Evolutionary conservation across 495 filamentous ascomycete genomes (phyloP).

Genomic region (Xylaria longipes): DNA sequence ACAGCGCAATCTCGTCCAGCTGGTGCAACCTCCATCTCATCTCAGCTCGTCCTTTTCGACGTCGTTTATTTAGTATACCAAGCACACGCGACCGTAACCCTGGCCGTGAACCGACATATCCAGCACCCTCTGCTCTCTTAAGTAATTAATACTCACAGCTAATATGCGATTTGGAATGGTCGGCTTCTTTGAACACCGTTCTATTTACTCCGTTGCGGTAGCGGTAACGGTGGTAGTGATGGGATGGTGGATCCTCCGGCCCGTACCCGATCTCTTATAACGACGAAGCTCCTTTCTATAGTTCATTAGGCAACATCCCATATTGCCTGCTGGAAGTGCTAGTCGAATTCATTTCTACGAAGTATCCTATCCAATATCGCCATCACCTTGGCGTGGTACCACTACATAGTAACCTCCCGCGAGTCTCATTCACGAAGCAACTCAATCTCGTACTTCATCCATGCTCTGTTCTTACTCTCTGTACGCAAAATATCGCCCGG

Average conservation of each 20-base stretch:
- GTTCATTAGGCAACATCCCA: conserved; percentile 1
- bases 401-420: conserved; percentile 1
- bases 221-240: conserved; percentile 23
- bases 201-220: conserved; percentile 19
- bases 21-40: conserved; percentile 44
- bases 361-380: neutral
- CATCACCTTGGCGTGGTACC: neutral
- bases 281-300: conserved; percentile 21
- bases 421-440: conserved; percentile 13
- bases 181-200: conserved; percentile 1
- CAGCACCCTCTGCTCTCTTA: neutral
- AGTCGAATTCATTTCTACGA: conserved; percentile 1
- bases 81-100: conserved; percentile 17
- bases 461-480: conserved; percentile 4
- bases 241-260: conserved; percentile 26
- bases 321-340: neutral
- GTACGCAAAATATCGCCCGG: neutral
- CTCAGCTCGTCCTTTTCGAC: conserved; percentile 28
- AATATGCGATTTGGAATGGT: conserved; percentile 24
- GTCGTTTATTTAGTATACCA: conserved; percentile 21
- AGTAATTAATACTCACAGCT: neutral
- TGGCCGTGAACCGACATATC: conserved; percentile 1
- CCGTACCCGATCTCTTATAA: conserved; percentile 28
- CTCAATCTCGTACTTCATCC: neutral
- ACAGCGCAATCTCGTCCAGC: conserved; percentile 32